phyloP scores from a whole-genome alignment of 116 monocot species.

The Trichopus zeylanicus region DNA sequence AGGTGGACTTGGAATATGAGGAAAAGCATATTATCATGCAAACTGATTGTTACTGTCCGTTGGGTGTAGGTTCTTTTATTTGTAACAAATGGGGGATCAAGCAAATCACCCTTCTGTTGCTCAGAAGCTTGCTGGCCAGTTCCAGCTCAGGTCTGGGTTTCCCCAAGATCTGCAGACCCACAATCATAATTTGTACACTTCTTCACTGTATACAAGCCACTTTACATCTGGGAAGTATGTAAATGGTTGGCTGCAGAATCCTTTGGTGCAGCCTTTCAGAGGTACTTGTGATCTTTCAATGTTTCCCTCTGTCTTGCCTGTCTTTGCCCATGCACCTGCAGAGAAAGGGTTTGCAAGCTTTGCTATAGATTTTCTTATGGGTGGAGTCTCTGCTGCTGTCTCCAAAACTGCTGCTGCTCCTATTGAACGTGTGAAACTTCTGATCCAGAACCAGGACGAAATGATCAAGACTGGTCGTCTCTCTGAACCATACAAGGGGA shows the following conservation, averaged over 20 bases:
- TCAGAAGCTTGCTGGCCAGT: slow-evolving; percentile 22
- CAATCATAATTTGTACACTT: slow-evolving; percentile 6
- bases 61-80: slow-evolving; percentile 2
- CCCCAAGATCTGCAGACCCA: slow-evolving; percentile 9
- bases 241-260: slow-evolving; percentile 12
- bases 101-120: slow-evolving; percentile 11
- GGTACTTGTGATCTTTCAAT: slow-evolving; percentile 2
- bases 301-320: slow-evolving; percentile 1
- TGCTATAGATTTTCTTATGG: slow-evolving; percentile 28
- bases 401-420: slow-evolving; percentile 31
- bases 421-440: slow-evolving; percentile 32
- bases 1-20: too few species aligned
- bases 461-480: slow-evolving; percentile 14
- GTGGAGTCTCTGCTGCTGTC: slow-evolving; percentile 29
- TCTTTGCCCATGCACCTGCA: slow-evolving; percentile 20
- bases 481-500: slow-evolving; percentile 26
- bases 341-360: slow-evolving; percentile 16
- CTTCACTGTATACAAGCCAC: slow-evolving; percentile 11
- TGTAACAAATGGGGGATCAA: slow-evolving; percentile 19
- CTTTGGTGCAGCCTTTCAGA: not conserved
- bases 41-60: too few species aligned
- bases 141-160: slow-evolving; percentile 9
- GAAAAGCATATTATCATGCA: too few species aligned
- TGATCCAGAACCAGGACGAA: slow-evolving; percentile 19
- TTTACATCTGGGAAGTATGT: slow-evolving; percentile 6